Conservation (phyloP, 2,329 filamentous ascomycete genomes). For the Colletotrichum cuscutae region DNA sequence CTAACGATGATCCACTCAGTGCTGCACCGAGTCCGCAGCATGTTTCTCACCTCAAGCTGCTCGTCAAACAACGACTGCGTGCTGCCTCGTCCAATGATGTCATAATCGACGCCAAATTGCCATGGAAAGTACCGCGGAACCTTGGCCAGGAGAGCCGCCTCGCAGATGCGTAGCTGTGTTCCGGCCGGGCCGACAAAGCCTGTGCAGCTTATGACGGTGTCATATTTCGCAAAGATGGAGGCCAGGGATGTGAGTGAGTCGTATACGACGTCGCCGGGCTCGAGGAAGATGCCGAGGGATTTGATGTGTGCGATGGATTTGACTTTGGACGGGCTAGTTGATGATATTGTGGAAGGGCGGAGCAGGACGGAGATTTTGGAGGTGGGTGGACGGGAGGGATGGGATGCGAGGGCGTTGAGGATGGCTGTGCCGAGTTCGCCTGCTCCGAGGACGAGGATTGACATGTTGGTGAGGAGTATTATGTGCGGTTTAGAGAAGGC, state of each 20-base stretch:
- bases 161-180: constrained; percentile 66
- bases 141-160: constrained; percentile 62
- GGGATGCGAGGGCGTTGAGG: constrained; percentile 58
- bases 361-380: constrained; percentile 63
- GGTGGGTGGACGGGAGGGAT: constrained; percentile 50
- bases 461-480: constrained; percentile 16
- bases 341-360: constrained; percentile 57
- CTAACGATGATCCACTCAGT: constrained; percentile 73
- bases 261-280: constrained; percentile 56
- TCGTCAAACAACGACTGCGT: constrained; percentile 75
- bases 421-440: constrained; percentile 72
- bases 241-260: constrained; percentile 51
- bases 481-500: too few relatives aligned
- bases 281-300: constrained; percentile 50
- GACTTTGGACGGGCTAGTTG: constrained; percentile 49
- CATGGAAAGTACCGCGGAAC: constrained; percentile 71
- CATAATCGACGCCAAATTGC: constrained; percentile 81
- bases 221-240: constrained; percentile 54
- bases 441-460: constrained; percentile 71
- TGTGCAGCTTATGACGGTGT: constrained; percentile 68
- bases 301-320: constrained; percentile 46
- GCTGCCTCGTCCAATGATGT: constrained; percentile 67
- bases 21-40: constrained; percentile 57
- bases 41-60: constrained; percentile 67
- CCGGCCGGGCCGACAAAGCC: constrained; percentile 68